phyloP scores from a whole-genome alignment of 805 yeast species.

The Wickerhamomyces tratensis region DNA sequence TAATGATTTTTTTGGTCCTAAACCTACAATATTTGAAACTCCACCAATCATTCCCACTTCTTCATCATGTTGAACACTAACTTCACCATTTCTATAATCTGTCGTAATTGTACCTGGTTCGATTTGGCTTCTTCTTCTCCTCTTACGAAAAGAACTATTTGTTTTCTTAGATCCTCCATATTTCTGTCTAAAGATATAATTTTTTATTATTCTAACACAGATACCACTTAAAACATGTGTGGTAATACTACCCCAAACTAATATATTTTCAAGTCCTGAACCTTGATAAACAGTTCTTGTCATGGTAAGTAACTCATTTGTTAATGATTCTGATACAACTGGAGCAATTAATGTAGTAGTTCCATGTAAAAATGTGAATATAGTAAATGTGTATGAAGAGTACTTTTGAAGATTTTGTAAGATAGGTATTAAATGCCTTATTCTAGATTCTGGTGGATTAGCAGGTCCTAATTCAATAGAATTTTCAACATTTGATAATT shows the following conservation, averaged over 20 bases:
- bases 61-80: conserved; percentile 28
- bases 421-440: conserved; percentile 6
- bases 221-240: conserved; percentile 49
- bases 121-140: conserved; percentile 8
- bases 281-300: conserved; percentile 54
- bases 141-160: conserved; percentile 15
- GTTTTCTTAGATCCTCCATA: conserved; percentile 13
- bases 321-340: conserved; percentile 29
- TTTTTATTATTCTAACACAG: conserved; percentile 28
- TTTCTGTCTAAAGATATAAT: conserved; percentile 15
- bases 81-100: conserved; percentile 5
- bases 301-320: conserved; percentile 48
- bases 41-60: conserved; percentile 56
- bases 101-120: conserved; percentile 6
- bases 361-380: conserved; percentile 50
- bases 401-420: conserved; percentile 38
- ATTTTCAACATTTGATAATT: no score
- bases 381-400: conserved; percentile 46
- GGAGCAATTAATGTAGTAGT: conserved; percentile 48
- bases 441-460: background rate
- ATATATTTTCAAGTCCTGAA: conserved; percentile 35
- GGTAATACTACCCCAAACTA: conserved; percentile 36
- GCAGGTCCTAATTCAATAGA: background rate
- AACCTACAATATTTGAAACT: conserved; percentile 37
- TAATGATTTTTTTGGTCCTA: conserved; percentile 40